Evolutionary conservation across 2,329 filamentous ascomycete species (phyloP), one percentile per base, ranked within the genome.

Genomic region (Penicillium nordicum): DNA sequence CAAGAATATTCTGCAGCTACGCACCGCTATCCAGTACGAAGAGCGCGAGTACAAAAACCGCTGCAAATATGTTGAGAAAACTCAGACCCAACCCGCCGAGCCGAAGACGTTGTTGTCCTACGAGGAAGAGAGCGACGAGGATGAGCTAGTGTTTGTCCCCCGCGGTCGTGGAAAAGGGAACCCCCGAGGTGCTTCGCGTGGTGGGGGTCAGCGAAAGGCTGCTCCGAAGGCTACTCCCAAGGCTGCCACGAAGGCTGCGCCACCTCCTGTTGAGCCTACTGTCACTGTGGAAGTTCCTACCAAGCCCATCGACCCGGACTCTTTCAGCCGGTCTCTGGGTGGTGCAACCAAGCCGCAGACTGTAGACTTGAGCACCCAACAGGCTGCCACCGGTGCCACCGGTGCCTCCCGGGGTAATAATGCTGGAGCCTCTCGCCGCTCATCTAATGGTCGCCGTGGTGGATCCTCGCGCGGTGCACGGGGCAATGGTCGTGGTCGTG

Each of bases 1-100:
- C 29, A 79, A 79, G 64, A 79, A 77, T 54, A 77, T 79, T 56
- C 74, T 78, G 50, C 77, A 79, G 57, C 62, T 79, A 48, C 76
- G 77, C 36, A 78, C 75, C 14, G 74, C 76, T 23, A 77, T 79
- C 55, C 75, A 78, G 54, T 74, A 78, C 57, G 77, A 79, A 60
- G 76, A 78, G 55, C 70, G 74, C 27, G 76, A 78, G 53, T 74
- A 71, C 63, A 77, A 78, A 57, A 76, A 76, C 57, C 72, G 73
- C 29, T 77, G 75, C 65, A 77, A 76, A 58, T 75, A 77, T 57
- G 69, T 74, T 18, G 76, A 79, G 61, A 78, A 77, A 63, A 78
- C 69, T 14, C 72, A 74, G 56, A 60, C 63, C 4, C 66, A 51
- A 44, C 57, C 32, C 43, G 14, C 67, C 4, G 74, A 78, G 48